phyloP scores from a whole-genome alignment of 352 stramenopile species.

The Pythium dissimile region DNA sequence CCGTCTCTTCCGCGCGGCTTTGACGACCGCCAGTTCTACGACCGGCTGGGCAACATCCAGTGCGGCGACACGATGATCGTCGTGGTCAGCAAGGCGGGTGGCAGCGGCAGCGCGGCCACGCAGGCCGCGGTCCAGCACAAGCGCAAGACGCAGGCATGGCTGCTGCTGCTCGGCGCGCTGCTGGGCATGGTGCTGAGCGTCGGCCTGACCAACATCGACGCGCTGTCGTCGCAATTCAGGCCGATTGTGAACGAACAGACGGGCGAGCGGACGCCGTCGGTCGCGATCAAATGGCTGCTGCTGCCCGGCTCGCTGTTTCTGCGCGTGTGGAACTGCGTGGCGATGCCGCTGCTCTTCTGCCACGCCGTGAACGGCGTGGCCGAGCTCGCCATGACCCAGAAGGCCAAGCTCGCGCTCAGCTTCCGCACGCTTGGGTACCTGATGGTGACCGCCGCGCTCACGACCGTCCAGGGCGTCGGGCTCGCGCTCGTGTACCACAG shows the following conservation, averaged over 20 bases:
- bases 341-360: conserved; percentile 42
- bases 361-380: conserved; percentile 39
- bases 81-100: conserved; percentile 5
- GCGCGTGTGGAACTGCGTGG: conserved; percentile 41
- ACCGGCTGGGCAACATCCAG: conserved; percentile 27
- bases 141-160: conserved; percentile 8
- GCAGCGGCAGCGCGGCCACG: conserved; percentile 5
- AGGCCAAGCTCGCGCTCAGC: conserved; percentile 29
- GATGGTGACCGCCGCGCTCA: conserved; percentile 28
- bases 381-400: conserved; percentile 42
- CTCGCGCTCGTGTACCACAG: conserved; percentile 25
- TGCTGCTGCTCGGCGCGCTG: conserved; percentile 27
- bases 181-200: conserved; percentile 35
- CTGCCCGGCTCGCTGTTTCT: conserved; percentile 43
- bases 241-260: conserved; percentile 20
- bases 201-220: conserved; percentile 26
- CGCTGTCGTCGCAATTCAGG: conserved; percentile 27
- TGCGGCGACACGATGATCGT: conserved; percentile 24
- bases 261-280: conserved; percentile 27
- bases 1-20: conserved; percentile 32
- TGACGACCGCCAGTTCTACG: conserved; percentile 48
- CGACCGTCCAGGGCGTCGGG: conserved; percentile 33
- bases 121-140: conserved; percentile 1
- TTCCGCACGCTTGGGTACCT: conserved; percentile 33
- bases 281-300: conserved; percentile 33